Evolutionary conservation across 1,284 basidiomycete species (phyloP), one percentile per base, ranked within the genome.

Genomic region (Pseudozyma flocculosa): DNA sequence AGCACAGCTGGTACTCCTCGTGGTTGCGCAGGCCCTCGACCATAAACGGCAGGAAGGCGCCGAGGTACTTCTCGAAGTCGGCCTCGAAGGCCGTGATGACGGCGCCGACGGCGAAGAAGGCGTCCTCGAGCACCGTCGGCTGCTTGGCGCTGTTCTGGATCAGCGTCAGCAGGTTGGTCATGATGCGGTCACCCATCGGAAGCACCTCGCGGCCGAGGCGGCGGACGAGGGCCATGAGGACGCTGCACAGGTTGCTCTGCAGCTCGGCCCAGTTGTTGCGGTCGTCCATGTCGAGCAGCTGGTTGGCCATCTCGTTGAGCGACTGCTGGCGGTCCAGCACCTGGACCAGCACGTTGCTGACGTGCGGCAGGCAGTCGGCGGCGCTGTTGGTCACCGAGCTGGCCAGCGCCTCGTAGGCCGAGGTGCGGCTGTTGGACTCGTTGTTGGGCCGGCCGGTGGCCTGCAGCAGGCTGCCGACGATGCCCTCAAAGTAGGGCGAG

Each of bases 231-330:
- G 75, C 71, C 61, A 70, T 74, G 8, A 73, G 45, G 17, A 76
- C 74, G 43, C 88, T 88, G 80, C 92, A 96, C 73, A 97, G 85
- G 80, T 94, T 95, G 80, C 90, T 89, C 79, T 97, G 93, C 39
- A 99, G 83, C 79, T 99, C 94, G 76, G 93, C 94, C 92, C 94
- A 97, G 82, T 97, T 98, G 80, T 94, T 94, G 66, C 91, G 86
- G 78, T 99, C 94, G 79, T 99, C 94, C 40, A 88, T 84, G 46
- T 94, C 95, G 41, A 99, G 83, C 47, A 98, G 88, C 81, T 98
- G 94, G 39, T 46, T 47, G 8, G 67, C 70, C 80, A 97, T 85
- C 48, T 80, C 81, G 42, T 97, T 80, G 22, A 98, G 82, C 47
- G 88, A 87, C 76, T 97, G 92, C 85, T 95, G 94, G 40, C 94